phyloP scores from a whole-genome alignment of 768 basidiomycete species.

The Paxillus ammoniavirescens region DNA sequence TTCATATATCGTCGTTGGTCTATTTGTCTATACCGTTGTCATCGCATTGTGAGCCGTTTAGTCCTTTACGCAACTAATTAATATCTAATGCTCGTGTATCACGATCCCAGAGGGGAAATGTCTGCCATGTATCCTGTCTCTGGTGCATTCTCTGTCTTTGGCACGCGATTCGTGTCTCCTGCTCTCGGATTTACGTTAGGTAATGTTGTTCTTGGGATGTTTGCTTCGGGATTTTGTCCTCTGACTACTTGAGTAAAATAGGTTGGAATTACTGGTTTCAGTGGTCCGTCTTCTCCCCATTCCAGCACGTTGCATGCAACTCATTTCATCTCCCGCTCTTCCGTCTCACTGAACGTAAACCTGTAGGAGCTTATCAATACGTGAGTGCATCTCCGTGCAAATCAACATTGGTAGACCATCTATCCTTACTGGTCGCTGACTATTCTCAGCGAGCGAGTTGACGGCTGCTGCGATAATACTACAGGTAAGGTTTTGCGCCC shows the following conservation, averaged over 20 bases:
- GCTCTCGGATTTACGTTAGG: constrained; percentile 60
- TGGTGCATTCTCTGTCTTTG: constrained; percentile 59
- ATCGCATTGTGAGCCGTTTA: constrained; percentile 45
- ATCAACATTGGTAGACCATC: background rate
- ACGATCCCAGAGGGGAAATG: constrained; percentile 58
- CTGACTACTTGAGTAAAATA: constrained; percentile 7
- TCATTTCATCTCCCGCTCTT: constrained; percentile 3
- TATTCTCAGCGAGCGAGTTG: constrained; percentile 48
- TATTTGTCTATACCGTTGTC: constrained; percentile 61
- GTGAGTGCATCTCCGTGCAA: constrained; percentile 22
- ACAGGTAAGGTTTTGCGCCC: constrained; percentile 29
- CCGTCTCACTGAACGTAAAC: background rate
- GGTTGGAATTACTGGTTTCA: constrained; percentile 63
- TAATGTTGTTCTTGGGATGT: constrained; percentile 9
- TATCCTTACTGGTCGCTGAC: constrained; percentile 16
- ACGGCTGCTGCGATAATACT: constrained; percentile 56
- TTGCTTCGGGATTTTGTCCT: background rate
- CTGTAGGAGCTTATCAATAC: constrained; percentile 38
- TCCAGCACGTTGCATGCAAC: background rate
- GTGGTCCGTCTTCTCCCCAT: constrained; percentile 29
- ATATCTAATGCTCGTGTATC: background rate
- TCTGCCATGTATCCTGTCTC: constrained; percentile 61
- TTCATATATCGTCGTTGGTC: constrained; percentile 56
- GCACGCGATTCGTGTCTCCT: constrained; percentile 56
- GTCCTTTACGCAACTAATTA: background rate